phyloP scores from a whole-genome alignment of 2,329 filamentous ascomycete species.

The Dactylellina parvicollis region DNA sequence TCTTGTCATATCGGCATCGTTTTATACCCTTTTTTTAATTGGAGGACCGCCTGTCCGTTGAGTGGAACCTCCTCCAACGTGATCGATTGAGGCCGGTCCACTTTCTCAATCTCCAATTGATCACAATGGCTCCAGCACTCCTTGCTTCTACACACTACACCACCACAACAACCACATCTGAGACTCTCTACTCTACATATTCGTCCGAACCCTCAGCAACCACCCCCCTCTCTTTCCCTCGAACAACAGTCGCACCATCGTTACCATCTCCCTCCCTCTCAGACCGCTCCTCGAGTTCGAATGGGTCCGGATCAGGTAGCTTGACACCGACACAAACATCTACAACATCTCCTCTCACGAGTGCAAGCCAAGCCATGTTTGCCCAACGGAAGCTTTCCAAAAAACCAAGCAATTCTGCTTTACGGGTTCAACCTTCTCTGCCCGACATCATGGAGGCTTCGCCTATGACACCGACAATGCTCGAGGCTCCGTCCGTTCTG shows the following conservation, averaged over 20 bases:
- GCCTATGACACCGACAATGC: constrained; percentile 47
- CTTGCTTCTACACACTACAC: constrained; percentile 50
- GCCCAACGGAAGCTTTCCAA: constrained; percentile 51
- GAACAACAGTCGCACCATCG: constrained; percentile 41
- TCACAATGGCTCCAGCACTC: constrained; percentile 51
- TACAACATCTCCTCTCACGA: constrained; percentile 10
- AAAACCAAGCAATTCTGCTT: constrained; percentile 50
- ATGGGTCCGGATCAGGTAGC: constrained; percentile 49
- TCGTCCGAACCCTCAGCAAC: constrained; percentile 29
- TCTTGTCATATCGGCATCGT: constrained; percentile 28
- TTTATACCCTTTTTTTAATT: constrained; percentile 43
- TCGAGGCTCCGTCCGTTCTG: constrained; percentile 19
- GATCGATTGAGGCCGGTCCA: constrained; percentile 35
- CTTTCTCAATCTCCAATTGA: constrained; percentile 15
- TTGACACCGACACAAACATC: constrained; percentile 47
- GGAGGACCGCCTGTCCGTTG: constrained; percentile 41
- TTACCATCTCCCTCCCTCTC: constrained; percentile 47
- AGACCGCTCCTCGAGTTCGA: constrained; percentile 47
- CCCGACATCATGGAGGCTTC: constrained; percentile 48
- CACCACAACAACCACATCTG: constrained; percentile 28
- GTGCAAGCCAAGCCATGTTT: constrained; percentile 49
- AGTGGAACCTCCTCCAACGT: constrained; percentile 45
- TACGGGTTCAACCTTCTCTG: constrained; percentile 45
- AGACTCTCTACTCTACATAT: constrained; percentile 42
- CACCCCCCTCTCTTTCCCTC: constrained; percentile 43